Conservation (phyloP, 371 early-diverging fungal genomes). For the Mucor irregularis region DNA sequence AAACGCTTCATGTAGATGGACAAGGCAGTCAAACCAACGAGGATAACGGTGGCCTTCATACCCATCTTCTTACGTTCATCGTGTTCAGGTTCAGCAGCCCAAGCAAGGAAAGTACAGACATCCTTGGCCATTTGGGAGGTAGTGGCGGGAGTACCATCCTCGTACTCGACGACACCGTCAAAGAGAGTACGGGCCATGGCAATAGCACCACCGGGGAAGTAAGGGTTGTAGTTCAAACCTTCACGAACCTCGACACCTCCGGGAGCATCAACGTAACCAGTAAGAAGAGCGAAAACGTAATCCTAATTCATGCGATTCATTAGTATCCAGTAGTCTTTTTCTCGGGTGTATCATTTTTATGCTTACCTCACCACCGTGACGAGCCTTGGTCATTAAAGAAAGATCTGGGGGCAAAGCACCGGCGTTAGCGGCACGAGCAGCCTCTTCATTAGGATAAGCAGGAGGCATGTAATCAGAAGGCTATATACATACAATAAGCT, state of each 20-base stretch:
- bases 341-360: not conserved
- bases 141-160: constrained; percentile 96
- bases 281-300: constrained; percentile 94
- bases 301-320: no score
- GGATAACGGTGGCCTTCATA: constrained; percentile 81
- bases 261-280: constrained; percentile 95
- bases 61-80: constrained; percentile 97
- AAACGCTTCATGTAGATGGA: constrained; percentile 79
- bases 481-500: constrained; percentile 25
- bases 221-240: constrained; percentile 97
- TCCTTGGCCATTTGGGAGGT: constrained; percentile 98
- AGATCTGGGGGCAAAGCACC: constrained; percentile 98
- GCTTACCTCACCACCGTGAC: constrained; percentile 88
- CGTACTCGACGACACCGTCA: constrained; percentile 96
- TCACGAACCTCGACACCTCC: constrained; percentile 95
- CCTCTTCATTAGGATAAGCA: constrained; percentile 96
- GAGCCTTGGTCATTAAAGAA: constrained; percentile 93
- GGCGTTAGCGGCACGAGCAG: constrained; percentile 94
- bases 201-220: constrained; percentile 99
- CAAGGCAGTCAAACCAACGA: constrained; percentile 57
- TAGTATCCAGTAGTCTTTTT: no score
- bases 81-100: constrained; percentile 96
- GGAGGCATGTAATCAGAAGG: constrained; percentile 89
- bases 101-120: constrained; percentile 92
- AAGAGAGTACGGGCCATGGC: constrained; percentile 94